phyloP scores from a whole-genome alignment of 805 yeast species.

The Yamadazyma olivae region DNA sequence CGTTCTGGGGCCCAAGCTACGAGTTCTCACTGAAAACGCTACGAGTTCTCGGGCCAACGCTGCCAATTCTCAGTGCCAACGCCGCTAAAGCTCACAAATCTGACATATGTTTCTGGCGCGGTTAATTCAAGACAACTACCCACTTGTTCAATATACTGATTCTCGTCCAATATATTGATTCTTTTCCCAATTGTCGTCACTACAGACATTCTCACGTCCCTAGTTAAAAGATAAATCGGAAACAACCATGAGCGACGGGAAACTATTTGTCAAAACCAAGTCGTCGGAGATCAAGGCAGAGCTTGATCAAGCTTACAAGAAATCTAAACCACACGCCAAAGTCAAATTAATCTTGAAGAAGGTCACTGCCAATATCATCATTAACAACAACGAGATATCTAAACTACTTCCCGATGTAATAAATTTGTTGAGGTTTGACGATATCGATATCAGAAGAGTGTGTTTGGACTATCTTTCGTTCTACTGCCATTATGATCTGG shows the following conservation, averaged over 20 bases:
- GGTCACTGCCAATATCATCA: constrained; percentile 77
- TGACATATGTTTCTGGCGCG: too few relatives aligned
- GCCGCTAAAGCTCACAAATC: too few relatives aligned
- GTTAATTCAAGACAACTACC: too few relatives aligned
- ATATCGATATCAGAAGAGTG: constrained; percentile 67
- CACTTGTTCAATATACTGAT: too few relatives aligned
- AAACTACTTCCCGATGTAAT: constrained; percentile 62
- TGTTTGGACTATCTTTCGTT: constrained; percentile 64
- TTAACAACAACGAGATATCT: constrained; percentile 77
- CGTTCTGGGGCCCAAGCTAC: too few relatives aligned
- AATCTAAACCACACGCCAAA: constrained; percentile 36
- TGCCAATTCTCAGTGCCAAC: too few relatives aligned
- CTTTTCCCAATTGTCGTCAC: too few relatives aligned
- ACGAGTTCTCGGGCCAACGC: too few relatives aligned
- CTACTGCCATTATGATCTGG: constrained; percentile 58
- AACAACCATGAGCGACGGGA: constrained; percentile 36
- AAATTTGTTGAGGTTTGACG: constrained; percentile 50
- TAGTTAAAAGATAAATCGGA: too few relatives aligned
- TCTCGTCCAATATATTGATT: too few relatives aligned
- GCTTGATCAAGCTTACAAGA: constrained; percentile 40
- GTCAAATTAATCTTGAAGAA: constrained; percentile 52
- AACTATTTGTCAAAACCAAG: constrained; percentile 37
- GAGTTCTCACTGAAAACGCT: too few relatives aligned
- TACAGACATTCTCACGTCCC: too few relatives aligned
- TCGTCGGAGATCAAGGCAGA: constrained; percentile 40